Conservation (phyloP, 768 basidiomycete genomes). For the Psilocybe tampanensis region DNA sequence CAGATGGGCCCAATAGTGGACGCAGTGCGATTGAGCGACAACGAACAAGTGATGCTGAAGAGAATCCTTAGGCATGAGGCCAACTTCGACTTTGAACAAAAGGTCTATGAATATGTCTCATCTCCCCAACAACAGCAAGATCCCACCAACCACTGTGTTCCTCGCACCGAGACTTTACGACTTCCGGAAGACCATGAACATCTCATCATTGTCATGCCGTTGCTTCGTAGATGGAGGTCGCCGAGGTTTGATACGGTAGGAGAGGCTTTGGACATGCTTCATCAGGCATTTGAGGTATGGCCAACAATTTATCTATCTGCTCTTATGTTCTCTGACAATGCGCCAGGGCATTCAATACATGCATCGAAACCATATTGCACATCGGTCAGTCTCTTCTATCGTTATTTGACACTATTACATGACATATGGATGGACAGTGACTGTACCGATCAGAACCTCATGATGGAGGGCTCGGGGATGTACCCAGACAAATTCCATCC, state of each 20-base stretch:
- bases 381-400: no score
- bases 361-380: slow-evolving; percentile 34
- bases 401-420: no score
- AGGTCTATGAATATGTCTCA: no score
- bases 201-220: slow-evolving; percentile 30
- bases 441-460: slow-evolving; percentile 28
- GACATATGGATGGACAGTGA: slow-evolving; percentile 5
- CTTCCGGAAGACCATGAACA: slow-evolving; percentile 22
- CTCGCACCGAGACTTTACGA: slow-evolving; percentile 22
- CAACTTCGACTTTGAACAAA: no score
- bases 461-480: slow-evolving; percentile 34
- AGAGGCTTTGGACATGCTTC: slow-evolving; percentile 32
- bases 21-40: no score
- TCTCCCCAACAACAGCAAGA: slow-evolving; percentile 11
- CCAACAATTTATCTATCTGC: no score
- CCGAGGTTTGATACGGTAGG: slow-evolving; percentile 38
- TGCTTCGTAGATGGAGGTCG: slow-evolving; percentile 23
- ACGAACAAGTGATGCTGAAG: no score
- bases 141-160: slow-evolving; percentile 37
- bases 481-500: slow-evolving; percentile 31
- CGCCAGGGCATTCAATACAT: slow-evolving; percentile 35
- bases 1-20: no score
- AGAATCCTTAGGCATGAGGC: no score
- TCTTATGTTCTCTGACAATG: no score
- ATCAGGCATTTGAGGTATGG: slow-evolving; percentile 33